A percentile compares a stretch with the other conserved stretches of the same genome.
Conservation (phyloP, 1,284 basidiomycete genomes). For the Rhodotorula mucilaginosa region DNA sequence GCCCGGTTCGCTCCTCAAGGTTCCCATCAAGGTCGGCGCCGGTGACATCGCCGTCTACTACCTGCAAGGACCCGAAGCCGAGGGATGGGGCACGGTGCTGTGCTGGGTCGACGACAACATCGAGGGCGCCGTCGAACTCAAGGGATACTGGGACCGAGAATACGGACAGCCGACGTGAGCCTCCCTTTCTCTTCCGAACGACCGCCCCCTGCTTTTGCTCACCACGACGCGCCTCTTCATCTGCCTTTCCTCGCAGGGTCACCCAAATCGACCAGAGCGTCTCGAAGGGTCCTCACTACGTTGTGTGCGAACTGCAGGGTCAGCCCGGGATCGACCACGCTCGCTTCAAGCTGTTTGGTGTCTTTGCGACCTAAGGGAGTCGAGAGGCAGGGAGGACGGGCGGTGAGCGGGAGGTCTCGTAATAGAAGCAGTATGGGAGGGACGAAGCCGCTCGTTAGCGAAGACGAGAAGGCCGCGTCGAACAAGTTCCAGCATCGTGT, state of each 20-base stretch:
- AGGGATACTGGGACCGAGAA: slow-evolving; percentile 52
- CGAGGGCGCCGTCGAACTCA: slow-evolving; percentile 56
- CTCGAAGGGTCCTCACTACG: slow-evolving; percentile 43
- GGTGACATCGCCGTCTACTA: slow-evolving; percentile 79
- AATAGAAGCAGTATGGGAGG: not conserved
- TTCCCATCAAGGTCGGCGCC: slow-evolving; percentile 68
- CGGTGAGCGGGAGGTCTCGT: not conserved
- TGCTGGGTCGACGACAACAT: slow-evolving; percentile 60
- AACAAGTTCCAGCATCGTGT: not conserved
- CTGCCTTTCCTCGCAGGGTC: slow-evolving; percentile 25
- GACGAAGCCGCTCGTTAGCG: not conserved
- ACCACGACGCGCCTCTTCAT: not conserved
- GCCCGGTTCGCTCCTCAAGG: slow-evolving; percentile 70
- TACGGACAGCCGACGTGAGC: slow-evolving; percentile 53
- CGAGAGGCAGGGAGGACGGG: not conserved
- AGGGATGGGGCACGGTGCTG: slow-evolving; percentile 63
- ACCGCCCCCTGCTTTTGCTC: not conserved
- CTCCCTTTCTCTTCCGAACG: not conserved
- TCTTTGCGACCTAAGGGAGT: slow-evolving; percentile 25
- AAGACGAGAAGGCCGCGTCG: too few relatives aligned
- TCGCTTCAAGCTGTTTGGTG: slow-evolving; percentile 36
- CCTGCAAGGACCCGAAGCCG: slow-evolving; percentile 59
- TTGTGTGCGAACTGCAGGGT: slow-evolving; percentile 45
- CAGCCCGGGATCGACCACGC: slow-evolving; percentile 39
- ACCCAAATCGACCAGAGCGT: slow-evolving; percentile 45